phyloP scores from a whole-genome alignment of 306 rosid species.

The Cucurbita pepo region DNA sequence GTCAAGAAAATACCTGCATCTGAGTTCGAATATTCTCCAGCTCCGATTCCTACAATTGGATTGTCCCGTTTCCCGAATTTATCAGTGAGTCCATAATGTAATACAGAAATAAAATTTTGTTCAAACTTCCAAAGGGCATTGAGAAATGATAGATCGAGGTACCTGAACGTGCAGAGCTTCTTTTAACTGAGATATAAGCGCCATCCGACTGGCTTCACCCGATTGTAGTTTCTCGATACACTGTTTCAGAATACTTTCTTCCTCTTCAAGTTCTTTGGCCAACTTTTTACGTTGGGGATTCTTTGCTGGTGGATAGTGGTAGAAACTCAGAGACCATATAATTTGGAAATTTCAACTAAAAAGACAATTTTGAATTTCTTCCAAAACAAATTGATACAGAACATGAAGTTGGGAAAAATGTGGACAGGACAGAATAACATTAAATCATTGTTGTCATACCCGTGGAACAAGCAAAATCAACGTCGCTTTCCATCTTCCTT shows the following conservation, averaged over 20 bases:
- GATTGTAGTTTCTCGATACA: slow-evolving; percentile 58
- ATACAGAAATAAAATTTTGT: not conserved
- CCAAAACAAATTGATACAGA: not conserved
- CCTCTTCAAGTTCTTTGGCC: slow-evolving; percentile 64
- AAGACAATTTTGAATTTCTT: not conserved
- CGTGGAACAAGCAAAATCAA: slow-evolving; percentile 43
- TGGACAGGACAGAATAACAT: not conserved
- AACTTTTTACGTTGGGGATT: slow-evolving; percentile 64
- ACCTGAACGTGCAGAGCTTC: slow-evolving; percentile 83
- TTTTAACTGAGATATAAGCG: slow-evolving; percentile 68
- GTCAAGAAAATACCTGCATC: slow-evolving; percentile 54
- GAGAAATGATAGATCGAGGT: not conserved
- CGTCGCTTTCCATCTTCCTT: slow-evolving; percentile 64
- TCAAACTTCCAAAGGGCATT: not conserved
- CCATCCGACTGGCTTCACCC: slow-evolving; percentile 59
- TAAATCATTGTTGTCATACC: slow-evolving; percentile 28
- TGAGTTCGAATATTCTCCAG: slow-evolving; percentile 72
- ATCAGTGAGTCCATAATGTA: not conserved
- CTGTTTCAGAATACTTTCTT: slow-evolving; percentile 54
- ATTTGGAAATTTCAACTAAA: not conserved
- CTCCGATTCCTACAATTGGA: slow-evolving; percentile 58
- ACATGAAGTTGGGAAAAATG: not conserved
- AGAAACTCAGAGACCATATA: slow-evolving; percentile 7
- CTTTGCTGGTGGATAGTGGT: slow-evolving; percentile 44
- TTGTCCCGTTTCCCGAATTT: not conserved